Evolutionary conservation across 1,284 basidiomycete genomes (phyloP), one percentile per base, ranked within the genome.

Genomic region (Pyrrhoderma lamaoense): DNA sequence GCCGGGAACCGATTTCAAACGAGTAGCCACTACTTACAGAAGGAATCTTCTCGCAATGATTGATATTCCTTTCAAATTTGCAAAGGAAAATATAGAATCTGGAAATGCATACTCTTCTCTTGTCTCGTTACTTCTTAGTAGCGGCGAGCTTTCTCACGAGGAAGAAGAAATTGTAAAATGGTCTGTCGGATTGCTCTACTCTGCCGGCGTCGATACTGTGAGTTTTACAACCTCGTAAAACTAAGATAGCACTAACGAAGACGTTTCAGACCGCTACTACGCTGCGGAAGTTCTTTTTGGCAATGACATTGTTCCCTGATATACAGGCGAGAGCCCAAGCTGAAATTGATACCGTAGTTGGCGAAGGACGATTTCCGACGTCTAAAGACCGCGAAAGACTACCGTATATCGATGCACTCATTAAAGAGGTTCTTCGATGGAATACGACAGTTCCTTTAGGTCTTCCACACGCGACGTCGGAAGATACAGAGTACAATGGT

Each of bases 401-500:
- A 16, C 68, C 70, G 3, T 74, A 72, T 53, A 60, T 72, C 14
- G 60, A 68, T 14, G 70, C 69, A 0, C 51, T 72, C 3, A 59
- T 73, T 16, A 67, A 70, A 54, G 74, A 76, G 56, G 62, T 69
- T 21, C 52, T 5, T 31, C 62, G 72, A 45, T 74, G 68, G 67
- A 58, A 63, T 27, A 58, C 60, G 8, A 62, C 62, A 11, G 52
- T 59, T 8, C 62, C 65, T 0, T 51, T 64, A 18, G 62, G 67
- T 4, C 14, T 51, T 4, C 47, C 47, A 27, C 47, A 49, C 46
- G 43, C 39, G 8, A 35, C 51, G 11, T 35, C 22, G 11, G 47
- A 51, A 44, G 57, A 59, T n/a, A 52, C 57, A 22, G 48, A 35
- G 14, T 60, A 60, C 25, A 48, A 55, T 13, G 59, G 58, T 23